Evolutionary conservation across 495 filamentous ascomycete species (phyloP).

Genomic region (Xylaria scruposa): DNA sequence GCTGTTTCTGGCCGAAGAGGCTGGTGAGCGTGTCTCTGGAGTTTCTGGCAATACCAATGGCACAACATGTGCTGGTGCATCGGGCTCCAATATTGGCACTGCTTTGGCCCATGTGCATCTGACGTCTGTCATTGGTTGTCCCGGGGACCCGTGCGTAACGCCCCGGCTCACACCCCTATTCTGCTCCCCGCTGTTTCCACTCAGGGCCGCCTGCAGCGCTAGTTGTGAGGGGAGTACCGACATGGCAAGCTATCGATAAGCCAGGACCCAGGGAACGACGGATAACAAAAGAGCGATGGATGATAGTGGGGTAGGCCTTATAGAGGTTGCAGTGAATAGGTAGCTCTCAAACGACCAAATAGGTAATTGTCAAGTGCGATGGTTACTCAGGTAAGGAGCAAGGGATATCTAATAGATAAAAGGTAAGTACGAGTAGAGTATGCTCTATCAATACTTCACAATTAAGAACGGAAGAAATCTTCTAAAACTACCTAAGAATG

Average conservation of each 20-base stretch:
- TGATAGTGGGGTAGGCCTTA: slow-evolving; percentile 8
- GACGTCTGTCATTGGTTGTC: slow-evolving; percentile 41
- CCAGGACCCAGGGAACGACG: not conserved
- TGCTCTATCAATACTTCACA: not conserved
- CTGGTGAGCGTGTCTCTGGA: slow-evolving; percentile 7
- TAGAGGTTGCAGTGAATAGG: slow-evolving; percentile 21
- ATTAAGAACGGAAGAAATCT: not conserved
- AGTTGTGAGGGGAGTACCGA: slow-evolving; percentile 8
- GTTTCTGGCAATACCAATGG: slow-evolving; percentile 12
- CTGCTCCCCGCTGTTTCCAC: slow-evolving; percentile 18
- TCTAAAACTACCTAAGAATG: not conserved
- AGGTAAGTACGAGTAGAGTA: not conserved
- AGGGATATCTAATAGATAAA: not conserved
- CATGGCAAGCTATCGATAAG: slow-evolving; percentile 26
- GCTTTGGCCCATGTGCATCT: slow-evolving; percentile 32
- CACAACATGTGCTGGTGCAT: slow-evolving; percentile 27
- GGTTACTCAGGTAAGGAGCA: too few species aligned
- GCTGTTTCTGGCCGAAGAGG: slow-evolving; percentile 18
- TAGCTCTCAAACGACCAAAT: not conserved
- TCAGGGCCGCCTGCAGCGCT: not conserved
- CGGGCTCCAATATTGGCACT: slow-evolving; percentile 33
- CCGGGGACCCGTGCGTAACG: slow-evolving; percentile 32
- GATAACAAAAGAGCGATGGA: slow-evolving; percentile 5
- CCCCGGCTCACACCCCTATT: slow-evolving; percentile 26
- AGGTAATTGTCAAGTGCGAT: slow-evolving; percentile 2